Evolutionary conservation across 345 rosid genomes (phyloP), one percentile per base, ranked within the genome.

Genomic region (Chamaenerion angustifolium): DNA sequence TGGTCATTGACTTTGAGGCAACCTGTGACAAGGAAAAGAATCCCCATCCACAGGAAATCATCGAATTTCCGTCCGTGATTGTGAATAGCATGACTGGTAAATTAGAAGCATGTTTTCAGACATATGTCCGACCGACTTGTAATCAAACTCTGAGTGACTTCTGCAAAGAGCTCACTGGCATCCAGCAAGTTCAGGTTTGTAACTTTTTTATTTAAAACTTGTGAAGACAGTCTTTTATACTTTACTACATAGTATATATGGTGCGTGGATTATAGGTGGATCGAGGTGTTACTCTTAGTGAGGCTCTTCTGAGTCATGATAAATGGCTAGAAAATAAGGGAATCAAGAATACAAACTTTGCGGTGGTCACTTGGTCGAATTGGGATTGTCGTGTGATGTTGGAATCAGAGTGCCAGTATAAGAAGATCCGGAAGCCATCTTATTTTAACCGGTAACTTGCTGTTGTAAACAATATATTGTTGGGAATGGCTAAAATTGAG

Each of bases 21-120:
- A 72, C 77, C 47, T 65, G 77, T 54, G 77, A 68, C 58, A 68
- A 63, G 64, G 77, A 59, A 52, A 68, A 51, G 63, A 72, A 65
- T 50, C 77, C 77, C n/a, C 73, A 72, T 48, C 77, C 77, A 12
- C 77, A 72, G 43, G 77, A 72, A 65, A 72, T 72, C 25, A 72
- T 72, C 8, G 77, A 72, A 68, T 72, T 72, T 61, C 77, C 77
- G 19, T 68, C 74, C 49, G 77, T 72, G 52, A 65, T 72, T 19
- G 77, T 72, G 58, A 72, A 68, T 55, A 65, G 74, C 62, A 52
- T 54, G 45, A 72, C 74, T 41, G 74, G 74, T 18, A 68, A 68
- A 48, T 59, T 68, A 17, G 77, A 65, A 63, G 77, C 73, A 1
- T 72, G 71, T 49, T 72, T 72, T 56, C 77, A 72, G 56, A 72